phyloP scores from a whole-genome alignment of 2,329 filamentous ascomycete genomes.

The Sphaerostilbella broomeana region DNA sequence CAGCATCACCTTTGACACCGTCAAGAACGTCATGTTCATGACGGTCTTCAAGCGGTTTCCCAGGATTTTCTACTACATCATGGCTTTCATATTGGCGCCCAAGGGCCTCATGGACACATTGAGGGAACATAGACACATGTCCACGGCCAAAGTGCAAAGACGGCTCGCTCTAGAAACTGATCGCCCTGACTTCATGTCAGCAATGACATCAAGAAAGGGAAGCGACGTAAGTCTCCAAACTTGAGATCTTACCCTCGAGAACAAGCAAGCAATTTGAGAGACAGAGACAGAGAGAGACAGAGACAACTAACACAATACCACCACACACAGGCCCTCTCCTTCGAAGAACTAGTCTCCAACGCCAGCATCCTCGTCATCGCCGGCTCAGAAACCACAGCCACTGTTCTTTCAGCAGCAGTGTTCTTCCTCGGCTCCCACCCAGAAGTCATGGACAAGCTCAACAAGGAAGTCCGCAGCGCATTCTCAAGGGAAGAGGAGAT shows the following conservation, averaged over 20 bases:
- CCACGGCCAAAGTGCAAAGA: constrained; percentile 1
- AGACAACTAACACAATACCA: too few species aligned
- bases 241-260: too few species aligned
- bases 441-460: constrained; percentile 24
- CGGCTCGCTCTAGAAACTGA: background rate
- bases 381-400: constrained; percentile 29
- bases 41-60: background rate
- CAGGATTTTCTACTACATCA: background rate
- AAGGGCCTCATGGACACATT: background rate
- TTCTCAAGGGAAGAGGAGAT: constrained; percentile 16
- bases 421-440: constrained; percentile 27
- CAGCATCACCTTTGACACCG: constrained; percentile 16
- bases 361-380: constrained; percentile 20
- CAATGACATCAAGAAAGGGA: constrained; percentile 2
- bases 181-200: constrained; percentile 9
- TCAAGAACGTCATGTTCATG: constrained; percentile 1
- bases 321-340: constrained; percentile 10
- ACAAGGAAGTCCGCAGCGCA: constrained; percentile 24
- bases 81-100: background rate
- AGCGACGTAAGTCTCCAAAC: constrained; percentile 7
- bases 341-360: constrained; percentile 12
- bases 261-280: too few species aligned
- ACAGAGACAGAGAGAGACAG: too few species aligned
- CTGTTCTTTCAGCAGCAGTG: constrained; percentile 21
- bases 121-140: constrained; percentile 1